Base-by-base conservation (phyloP, 805 yeast genomes). In the Kluyveromyces aestuarii region DNA sequence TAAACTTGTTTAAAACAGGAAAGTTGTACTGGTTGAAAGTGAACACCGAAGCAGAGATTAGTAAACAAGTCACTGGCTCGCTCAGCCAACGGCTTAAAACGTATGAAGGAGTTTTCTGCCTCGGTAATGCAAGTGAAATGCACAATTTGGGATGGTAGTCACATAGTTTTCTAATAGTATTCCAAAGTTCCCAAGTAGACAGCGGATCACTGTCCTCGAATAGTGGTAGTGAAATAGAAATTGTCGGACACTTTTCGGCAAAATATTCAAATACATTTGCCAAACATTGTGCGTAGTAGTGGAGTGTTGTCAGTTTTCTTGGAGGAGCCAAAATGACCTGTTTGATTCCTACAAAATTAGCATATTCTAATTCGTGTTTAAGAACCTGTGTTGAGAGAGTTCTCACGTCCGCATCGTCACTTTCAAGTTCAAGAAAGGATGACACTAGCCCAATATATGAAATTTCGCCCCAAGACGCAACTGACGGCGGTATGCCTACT, bases 111-210 rank as follows among this genome's bases (percentile, higher is more conserved):
- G 77, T 73, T 45, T 70, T 70, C 37, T 72, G 71, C 49, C 80
- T 80, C 33, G 95, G 90, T 19, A 89, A 74, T 37, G 83, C 93
- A 36, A 85, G 69, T 5, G 87, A 86, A 47, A 88, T 80, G n/a
- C 87, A 80, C 46, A 84, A 64, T 19, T 78, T 73, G 2, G 64
- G 52, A 44, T 81, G 72, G 56, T 81, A 80, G 48, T 74, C 73
- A 55, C 83, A 78, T 37, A 75, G 66, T 6, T 72, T 69, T 21
- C 88, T 67, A 2, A 84, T 75, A 1, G 84, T 72, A 54, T 82
- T 79, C 90, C 90, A 84, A 55, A 81, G 73, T 48, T 81, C 86
- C 90, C 90, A 84, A 2, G 84, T 80, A 2, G 82, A 78, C 33
- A 82, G 62, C 8, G 72, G 66, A 55, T 76, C 80, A 16, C 69